These are phyloP conservation scores for Fusarium sp. DNA, from an alignment of 2,329 filamentous ascomycete genomes.

Conservation along the genomic window DNA sequence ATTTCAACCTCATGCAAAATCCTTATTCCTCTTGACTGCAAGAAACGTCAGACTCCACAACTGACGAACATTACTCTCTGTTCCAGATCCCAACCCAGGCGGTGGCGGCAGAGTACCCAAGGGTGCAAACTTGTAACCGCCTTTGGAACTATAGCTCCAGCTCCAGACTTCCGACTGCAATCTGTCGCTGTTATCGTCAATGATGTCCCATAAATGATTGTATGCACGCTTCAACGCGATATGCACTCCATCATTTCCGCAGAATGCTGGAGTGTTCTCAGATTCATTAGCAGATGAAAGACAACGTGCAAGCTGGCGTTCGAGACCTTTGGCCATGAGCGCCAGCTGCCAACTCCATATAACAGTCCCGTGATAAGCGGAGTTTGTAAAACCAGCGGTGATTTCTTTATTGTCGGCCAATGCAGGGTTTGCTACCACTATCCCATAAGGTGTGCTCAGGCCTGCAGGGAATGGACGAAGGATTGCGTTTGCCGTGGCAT, in stretches of 20 bases:
- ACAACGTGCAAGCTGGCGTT: constrained; percentile 69
- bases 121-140: constrained; percentile 44
- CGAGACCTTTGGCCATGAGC: constrained; percentile 73
- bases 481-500: constrained; percentile 69
- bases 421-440: constrained; percentile 73
- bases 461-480: constrained; percentile 70
- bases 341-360: constrained; percentile 75
- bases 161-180: constrained; percentile 73
- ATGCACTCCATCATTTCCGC: constrained; percentile 59
- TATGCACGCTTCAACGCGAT: constrained; percentile 65
- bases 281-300: neutral
- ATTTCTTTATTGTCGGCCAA: constrained; percentile 63
- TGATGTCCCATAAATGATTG: constrained; percentile 71
- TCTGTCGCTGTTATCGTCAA: constrained; percentile 65
- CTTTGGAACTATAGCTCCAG: constrained; percentile 62
- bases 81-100: constrained; percentile 24
- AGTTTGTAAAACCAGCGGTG: constrained; percentile 66
- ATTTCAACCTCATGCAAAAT: neutral
- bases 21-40: constrained; percentile 29
- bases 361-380: constrained; percentile 72
- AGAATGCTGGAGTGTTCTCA: constrained; percentile 61
- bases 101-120: constrained; percentile 40
- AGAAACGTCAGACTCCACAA: constrained; percentile 42
- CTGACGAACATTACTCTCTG: constrained; percentile 40
- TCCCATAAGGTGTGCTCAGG: constrained; percentile 66